phyloP scores from a whole-genome alignment of 2,329 filamentous ascomycete species.

The Biscogniauxia sp. region DNA sequence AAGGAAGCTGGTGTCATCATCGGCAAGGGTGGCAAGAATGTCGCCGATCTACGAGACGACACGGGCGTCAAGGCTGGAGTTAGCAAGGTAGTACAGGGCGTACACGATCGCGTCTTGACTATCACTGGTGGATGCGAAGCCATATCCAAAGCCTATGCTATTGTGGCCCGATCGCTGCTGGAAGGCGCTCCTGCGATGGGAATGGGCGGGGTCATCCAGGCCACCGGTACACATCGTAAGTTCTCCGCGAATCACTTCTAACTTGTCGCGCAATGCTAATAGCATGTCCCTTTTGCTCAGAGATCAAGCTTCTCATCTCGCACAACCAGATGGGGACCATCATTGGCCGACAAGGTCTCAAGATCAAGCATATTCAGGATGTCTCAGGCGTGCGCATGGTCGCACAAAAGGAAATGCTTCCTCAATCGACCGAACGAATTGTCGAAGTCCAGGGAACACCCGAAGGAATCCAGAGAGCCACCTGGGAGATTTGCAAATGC shows the following conservation, averaged over 20 bases:
- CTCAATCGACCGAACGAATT: constrained; percentile 96
- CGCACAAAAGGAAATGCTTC: constrained; percentile 98
- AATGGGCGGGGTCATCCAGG: constrained; percentile 87
- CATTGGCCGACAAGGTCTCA: constrained; percentile 91
- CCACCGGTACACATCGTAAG: constrained; percentile 93
- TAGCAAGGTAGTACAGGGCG: constrained; percentile 96
- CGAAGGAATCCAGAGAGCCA: constrained; percentile 89
- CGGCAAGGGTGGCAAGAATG: constrained; percentile 97
- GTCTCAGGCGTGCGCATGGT: constrained; percentile 97
- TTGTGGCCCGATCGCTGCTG: constrained; percentile 86
- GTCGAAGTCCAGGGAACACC: constrained; percentile 95
- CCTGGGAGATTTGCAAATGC: constrained; percentile 99
- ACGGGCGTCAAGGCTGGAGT: constrained; percentile 97
- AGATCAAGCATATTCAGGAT: constrained; percentile 99
- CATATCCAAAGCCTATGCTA: constrained; percentile 87
- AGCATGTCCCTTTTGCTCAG: constrained; percentile 44
- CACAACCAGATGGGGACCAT: constrained; percentile 99
- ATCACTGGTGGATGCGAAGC: constrained; percentile 88
- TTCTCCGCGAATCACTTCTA: constrained; percentile 11
- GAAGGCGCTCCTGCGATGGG: constrained; percentile 94
- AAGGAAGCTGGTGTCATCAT: constrained; percentile 99
- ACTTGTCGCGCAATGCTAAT: constrained; percentile 24
- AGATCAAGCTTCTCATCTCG: constrained; percentile 95
- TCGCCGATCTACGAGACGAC: constrained; percentile 93
- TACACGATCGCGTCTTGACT: constrained; percentile 94